Conservation (phyloP, 148 eudicot species). For the Drosera capensis region DNA sequence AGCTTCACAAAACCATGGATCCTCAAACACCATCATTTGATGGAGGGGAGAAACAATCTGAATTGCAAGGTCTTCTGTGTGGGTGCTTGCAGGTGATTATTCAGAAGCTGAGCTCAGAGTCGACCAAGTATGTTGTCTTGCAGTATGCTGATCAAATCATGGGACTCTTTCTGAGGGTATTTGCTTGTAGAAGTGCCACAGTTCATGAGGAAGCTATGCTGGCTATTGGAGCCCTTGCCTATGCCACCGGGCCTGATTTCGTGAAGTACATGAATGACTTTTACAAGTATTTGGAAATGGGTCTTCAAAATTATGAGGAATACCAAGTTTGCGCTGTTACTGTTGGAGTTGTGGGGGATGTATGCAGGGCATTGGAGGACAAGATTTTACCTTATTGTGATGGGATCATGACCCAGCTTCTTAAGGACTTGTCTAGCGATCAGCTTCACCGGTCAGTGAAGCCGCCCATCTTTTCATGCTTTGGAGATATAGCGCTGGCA, state of each 20-base stretch:
- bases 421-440: constrained; percentile 74
- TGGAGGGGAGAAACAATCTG: constrained; percentile 59
- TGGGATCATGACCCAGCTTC: constrained; percentile 89
- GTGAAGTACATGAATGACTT: constrained; percentile 69
- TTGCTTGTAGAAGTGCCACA: constrained; percentile 75
- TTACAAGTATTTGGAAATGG: constrained; percentile 82
- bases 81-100: constrained; percentile 87
- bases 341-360: constrained; percentile 87
- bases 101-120: constrained; percentile 73
- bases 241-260: constrained; percentile 63
- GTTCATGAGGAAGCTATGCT: constrained; percentile 97
- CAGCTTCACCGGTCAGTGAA: constrained; percentile 88
- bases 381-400: constrained; percentile 87
- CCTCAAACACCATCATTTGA: constrained; percentile 50
- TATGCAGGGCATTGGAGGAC: constrained; percentile 83
- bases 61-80: constrained; percentile 80
- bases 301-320: constrained; percentile 89
- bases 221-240: constrained; percentile 88
- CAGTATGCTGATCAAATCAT: constrained; percentile 79
- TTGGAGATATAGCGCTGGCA: constrained; percentile 85
- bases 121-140: constrained; percentile 45
- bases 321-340: constrained; percentile 90
- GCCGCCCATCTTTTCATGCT: constrained; percentile 90
- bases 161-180: constrained; percentile 68
- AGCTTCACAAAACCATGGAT: constrained; percentile 75